Evolutionary conservation across 176 grass and related monocot species (phyloP), one percentile per base, ranked within the genome.

Genomic region (Aegilops bicornis): DNA sequence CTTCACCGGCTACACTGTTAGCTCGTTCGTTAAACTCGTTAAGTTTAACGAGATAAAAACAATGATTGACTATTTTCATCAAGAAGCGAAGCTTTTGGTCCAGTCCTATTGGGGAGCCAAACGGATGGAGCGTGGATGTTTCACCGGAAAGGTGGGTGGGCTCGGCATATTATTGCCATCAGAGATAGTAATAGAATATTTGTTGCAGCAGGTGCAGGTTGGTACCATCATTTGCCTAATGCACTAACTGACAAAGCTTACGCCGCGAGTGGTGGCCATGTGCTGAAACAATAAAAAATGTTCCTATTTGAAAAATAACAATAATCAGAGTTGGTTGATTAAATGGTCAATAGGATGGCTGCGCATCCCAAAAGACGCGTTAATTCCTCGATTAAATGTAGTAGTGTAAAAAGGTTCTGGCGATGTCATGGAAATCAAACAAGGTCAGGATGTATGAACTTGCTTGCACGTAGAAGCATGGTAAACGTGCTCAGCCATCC

Each of bases 401-500:
- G 24, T 30, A 66, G 25, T 30, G 7, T 66, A 30, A 10, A 66
- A 66, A 15, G 12, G 11, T 29, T 13, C 25, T 27, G 5, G 24
- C 14, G 10, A 50, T 65, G 10, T 63, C 10, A 39, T 64, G 61
- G 25, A 35, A 35, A 50, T 29, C 66, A 62, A 48, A 32, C 0
- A 37, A 75, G 20, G 2, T 15, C 9, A 29, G 58, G 48, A 54
- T 73, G 64, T n/a, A 2, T 35, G 22, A 56, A 30, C 58, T 82
- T 87, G 69, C 43, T 82, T 87, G 40, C 69, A 87, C 85, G 78
- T n/a, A 65, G 40, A 82, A 43, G 69, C 78, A 39, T 65, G 27
- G 23, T 10, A 25, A 64, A 64, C 59, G 1, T 19, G 3, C 10
- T 12, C 23, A 15, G 5, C 25, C 60, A 30, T 72, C 32, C 24